Evolutionary conservation across 2,329 filamentous ascomycete genomes (phyloP), one percentile per base, ranked within the genome.

Genomic region (Fusarium abutilonis): DNA sequence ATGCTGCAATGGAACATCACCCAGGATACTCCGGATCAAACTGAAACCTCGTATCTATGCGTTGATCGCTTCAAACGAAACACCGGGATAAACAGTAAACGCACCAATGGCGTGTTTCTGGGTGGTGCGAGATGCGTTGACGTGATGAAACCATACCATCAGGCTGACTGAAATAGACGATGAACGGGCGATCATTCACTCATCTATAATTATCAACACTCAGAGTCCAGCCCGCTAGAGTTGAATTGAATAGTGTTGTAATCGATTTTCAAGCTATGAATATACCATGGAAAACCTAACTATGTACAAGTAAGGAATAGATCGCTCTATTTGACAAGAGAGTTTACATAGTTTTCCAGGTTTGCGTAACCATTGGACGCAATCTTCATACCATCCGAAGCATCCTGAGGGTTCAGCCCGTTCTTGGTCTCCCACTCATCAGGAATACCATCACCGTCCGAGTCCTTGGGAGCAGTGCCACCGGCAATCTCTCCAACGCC

Each of bases 281-380:
- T 8, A 8, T 26, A 26, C 8, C 6, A 26, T 26, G 23, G 21
- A 26, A 4, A 29, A 13, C n/a, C 23, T 42, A 26, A 40, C 26
- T n/a, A 40, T 9, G 9, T 28, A 13, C 14, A 21, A 8, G 34
- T 21, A 26, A 8, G 17, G 19, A 7, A 54, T 10, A 35, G 21
- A 29, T 23, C 13, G 6, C 14, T 9, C 14, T 19, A 52, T 15
- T 29, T 41, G 14, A 81, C 76, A 28, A 83, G 69, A 10, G 79
- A 82, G 60, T 83, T 83, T 15, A 82, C 77, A 70, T 82, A 83
- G 46, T 79, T 77, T 68, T 83, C 80, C 11, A 83, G 73, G 56
- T 80, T 82, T 5, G 75, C 71, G 53, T 81, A 82, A 6, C 80
- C 78, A 34, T 77, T 76, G 10, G 70, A 74, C 11, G 75, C 72